Evolutionary conservation across 768 basidiomycete genomes (phyloP), one percentile per base, ranked within the genome.

Genomic region (Rhodocollybia butyracea): DNA sequence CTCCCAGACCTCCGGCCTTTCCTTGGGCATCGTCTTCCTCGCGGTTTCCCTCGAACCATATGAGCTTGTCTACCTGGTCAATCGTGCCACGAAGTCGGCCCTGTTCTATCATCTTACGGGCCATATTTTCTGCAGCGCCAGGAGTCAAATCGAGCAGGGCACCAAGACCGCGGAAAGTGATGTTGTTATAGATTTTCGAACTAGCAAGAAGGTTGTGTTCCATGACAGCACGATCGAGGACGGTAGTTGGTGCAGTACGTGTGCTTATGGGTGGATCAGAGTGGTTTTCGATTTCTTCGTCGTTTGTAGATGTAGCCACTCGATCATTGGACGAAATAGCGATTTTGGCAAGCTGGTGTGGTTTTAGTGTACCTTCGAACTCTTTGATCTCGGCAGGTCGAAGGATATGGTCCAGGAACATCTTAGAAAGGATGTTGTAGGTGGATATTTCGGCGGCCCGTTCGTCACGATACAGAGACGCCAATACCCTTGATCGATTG

Each of bases 71-170:
- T 13, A 98, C 94, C 67, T 99, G 97, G 67, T 99, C 97, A 56
- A 99, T 96, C 56, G 86, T 87, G 26, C 91, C 97, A 59, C 91
- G 86, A 58, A 98, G 73, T 54, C 97, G 88, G 8, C 93, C 90
- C 71, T 99, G 97, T 66, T 98, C 94, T 48, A 99, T 97, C 97
- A 99, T 99, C 67, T 90, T 91, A 51, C 96, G 82, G 10, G 96
- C 95, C 89, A 98, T 98, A 1, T 87, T 93, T 72, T 99, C 97
- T 17, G 96, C 96, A 15, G 93, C 94, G 26, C 89, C 88, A 13
- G 96, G 89, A 3, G 91, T 89, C 59, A 98, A 74, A 66, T 94
- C 91, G 45, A 99, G 78, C 15, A 98, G 75, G 1, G 89, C 84
- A 21, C 97, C 97, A 10, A 98, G 73, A n/a, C 96, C 97, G 26